Conservation (phyloP, 208 protist genomes). For the Trypanosoma conorhini region DNA sequence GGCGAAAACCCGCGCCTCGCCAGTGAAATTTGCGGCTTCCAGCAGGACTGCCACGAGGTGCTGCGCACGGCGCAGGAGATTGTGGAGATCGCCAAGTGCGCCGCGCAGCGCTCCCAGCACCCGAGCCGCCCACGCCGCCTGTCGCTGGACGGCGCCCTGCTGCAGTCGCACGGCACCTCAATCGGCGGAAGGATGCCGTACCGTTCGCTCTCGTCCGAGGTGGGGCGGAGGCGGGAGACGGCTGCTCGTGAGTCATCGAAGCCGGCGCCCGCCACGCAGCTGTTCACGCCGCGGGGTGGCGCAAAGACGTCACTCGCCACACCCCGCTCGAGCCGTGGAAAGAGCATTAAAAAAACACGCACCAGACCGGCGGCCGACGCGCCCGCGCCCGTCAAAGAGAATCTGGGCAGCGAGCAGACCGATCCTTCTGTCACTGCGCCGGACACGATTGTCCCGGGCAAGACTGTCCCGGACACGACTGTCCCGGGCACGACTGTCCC, state of each 20-base stretch:
- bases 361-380: background rate
- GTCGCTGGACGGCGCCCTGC: background rate
- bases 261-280: background rate
- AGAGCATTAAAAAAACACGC: background rate
- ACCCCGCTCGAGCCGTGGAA: background rate
- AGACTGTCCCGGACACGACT: too few relatives aligned
- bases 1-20: constrained; percentile 13
- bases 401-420: background rate
- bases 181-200: background rate
- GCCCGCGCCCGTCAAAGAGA: background rate
- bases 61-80: constrained; percentile 39
- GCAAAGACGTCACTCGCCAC: background rate
- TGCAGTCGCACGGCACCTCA: background rate
- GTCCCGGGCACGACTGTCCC: too few relatives aligned
- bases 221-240: background rate
- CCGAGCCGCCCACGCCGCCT: constrained; percentile 29
- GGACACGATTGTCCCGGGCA: too few relatives aligned
- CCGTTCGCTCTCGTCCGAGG: background rate
- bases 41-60: constrained; percentile 57
- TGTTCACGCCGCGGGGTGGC: background rate
- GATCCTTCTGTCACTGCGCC: too few relatives aligned
- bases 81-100: constrained; percentile 15
- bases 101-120: constrained; percentile 29
- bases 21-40: constrained; percentile 42
- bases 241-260: background rate